phyloP scores from a whole-genome alignment of 345 rosid genomes.

The Populus davidiana region DNA sequence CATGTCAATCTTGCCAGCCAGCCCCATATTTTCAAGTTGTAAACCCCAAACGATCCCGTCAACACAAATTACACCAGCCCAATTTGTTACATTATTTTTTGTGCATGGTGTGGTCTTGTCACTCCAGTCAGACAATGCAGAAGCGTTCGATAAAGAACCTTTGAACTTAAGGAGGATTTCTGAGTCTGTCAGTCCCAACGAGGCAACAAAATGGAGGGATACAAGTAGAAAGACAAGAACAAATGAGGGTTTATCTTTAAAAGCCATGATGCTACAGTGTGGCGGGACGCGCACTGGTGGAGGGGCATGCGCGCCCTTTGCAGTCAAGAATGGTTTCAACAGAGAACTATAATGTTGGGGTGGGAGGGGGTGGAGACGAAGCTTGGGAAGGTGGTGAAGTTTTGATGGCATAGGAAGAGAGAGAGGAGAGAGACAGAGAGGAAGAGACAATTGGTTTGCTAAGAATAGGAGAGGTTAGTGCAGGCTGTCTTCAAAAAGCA shows the following conservation, averaged over 20 bases:
- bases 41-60: slow-evolving; percentile 54
- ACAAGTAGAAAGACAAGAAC: background rate
- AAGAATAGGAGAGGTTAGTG: slow-evolving; percentile 29
- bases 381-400: slow-evolving; percentile 5
- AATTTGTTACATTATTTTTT: slow-evolving; percentile 25
- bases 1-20: slow-evolving; percentile 49
- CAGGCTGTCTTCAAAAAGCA: background rate
- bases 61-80: slow-evolving; percentile 64
- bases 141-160: slow-evolving; percentile 36
- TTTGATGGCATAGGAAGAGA: slow-evolving; percentile 27
- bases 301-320: slow-evolving; percentile 68
- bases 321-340: slow-evolving; percentile 33
- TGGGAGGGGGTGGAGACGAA: slow-evolving; percentile 6
- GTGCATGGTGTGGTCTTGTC: slow-evolving; percentile 35
- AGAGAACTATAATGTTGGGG: slow-evolving; percentile 2
- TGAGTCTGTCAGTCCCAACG: slow-evolving; percentile 34
- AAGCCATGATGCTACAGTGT: slow-evolving; percentile 22
- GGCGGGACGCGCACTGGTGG: slow-evolving; percentile 44
- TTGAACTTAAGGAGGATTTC: slow-evolving; percentile 62
- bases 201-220: slow-evolving; percentile 11
- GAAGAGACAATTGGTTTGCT: slow-evolving; percentile 5
- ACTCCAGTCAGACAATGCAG: slow-evolving; percentile 44
- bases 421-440: background rate
- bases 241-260: background rate
- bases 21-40: slow-evolving; percentile 54